Conservation (phyloP, 2,329 filamentous ascomycete species). For the Nannizzia gypsea region DNA sequence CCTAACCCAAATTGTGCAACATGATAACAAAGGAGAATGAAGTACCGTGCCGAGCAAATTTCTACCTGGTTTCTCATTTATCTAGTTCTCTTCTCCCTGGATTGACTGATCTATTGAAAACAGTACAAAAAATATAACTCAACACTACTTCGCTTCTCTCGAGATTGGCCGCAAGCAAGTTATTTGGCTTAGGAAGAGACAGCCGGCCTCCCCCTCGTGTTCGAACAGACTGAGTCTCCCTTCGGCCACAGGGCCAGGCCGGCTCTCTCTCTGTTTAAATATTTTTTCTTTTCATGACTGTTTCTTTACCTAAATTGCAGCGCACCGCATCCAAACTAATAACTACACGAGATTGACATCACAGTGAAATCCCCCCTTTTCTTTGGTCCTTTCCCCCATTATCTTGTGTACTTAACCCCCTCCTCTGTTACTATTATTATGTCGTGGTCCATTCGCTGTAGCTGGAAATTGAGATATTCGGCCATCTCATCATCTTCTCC, state of each 20-base stretch:
- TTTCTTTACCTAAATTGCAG: conserved; percentile 6
- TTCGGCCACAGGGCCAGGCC: conserved; percentile 11
- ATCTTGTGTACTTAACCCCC: conserved; percentile 16
- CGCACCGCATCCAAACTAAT: conserved; percentile 4
- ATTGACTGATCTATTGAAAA: conserved; percentile 1
- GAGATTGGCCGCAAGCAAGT: conserved; percentile 35
- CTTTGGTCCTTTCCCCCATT: conserved; percentile 17
- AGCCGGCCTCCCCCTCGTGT: not conserved
- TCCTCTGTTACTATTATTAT: conserved; percentile 4
- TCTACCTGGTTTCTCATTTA: conserved; percentile 2
- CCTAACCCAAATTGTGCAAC: conserved; percentile 27
- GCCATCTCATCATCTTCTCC: conserved; percentile 28
- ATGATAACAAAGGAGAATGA: conserved; percentile 19
- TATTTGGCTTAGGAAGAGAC: conserved; percentile 28
- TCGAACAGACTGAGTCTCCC: conserved; percentile 1
- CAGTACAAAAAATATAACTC: conserved; percentile 4
- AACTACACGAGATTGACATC: conserved; percentile 17
- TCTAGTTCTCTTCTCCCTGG: conserved; percentile 5
- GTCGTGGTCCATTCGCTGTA: conserved; percentile 7
- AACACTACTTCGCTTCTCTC: conserved; percentile 19
- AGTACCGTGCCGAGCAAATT: conserved; percentile 11
- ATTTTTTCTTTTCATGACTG: conserved; percentile 2
- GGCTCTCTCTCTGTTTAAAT: conserved; percentile 7
- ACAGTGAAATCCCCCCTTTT: conserved; percentile 18
- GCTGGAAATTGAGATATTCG: conserved; percentile 33